Conservation (phyloP, 352 stramenopile genomes). For the Halophytophthora batemanensis region DNA sequence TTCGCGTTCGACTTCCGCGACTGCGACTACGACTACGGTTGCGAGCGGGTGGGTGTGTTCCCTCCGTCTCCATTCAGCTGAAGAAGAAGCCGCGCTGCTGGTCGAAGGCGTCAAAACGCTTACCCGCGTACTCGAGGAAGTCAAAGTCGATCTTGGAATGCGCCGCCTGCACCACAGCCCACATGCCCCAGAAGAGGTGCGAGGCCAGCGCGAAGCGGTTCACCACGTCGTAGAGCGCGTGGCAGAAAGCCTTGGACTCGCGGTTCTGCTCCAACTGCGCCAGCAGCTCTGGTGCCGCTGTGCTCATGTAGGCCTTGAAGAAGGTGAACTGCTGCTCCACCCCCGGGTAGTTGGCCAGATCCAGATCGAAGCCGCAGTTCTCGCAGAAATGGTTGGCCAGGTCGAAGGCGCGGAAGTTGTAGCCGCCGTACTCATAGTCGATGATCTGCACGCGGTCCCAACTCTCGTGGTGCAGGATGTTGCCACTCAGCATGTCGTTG, state of each 20-base stretch:
- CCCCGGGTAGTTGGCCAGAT: constrained; percentile 82
- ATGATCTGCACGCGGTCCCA: constrained; percentile 91
- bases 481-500: constrained; percentile 91
- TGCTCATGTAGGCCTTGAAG: constrained; percentile 82
- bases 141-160: constrained; percentile 91
- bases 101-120: constrained; percentile 81
- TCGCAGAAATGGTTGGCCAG: constrained; percentile 95
- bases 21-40: constrained; percentile 11
- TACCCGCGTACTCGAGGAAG: constrained; percentile 82
- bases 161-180: constrained; percentile 90
- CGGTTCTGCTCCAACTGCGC: constrained; percentile 61
- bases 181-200: constrained; percentile 93
- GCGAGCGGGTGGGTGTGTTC: constrained; percentile 9
- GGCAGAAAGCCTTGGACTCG: constrained; percentile 80
- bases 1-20: constrained; percentile 22
- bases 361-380: constrained; percentile 92
- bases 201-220: constrained; percentile 88
- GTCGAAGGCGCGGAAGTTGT: constrained; percentile 93
- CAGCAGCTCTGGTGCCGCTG: constrained; percentile 60
- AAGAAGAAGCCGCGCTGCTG: constrained; percentile 70
- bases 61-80: constrained; percentile 31
- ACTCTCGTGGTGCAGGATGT: constrained; percentile 73
- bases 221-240: constrained; percentile 77
- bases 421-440: constrained; percentile 94
- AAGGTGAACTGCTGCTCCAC: constrained; percentile 83